These are phyloP conservation scores for Moniliophthora roreri DNA, from an alignment of 1,284 basidiomycete genomes.

Conservation along the genomic window DNA sequence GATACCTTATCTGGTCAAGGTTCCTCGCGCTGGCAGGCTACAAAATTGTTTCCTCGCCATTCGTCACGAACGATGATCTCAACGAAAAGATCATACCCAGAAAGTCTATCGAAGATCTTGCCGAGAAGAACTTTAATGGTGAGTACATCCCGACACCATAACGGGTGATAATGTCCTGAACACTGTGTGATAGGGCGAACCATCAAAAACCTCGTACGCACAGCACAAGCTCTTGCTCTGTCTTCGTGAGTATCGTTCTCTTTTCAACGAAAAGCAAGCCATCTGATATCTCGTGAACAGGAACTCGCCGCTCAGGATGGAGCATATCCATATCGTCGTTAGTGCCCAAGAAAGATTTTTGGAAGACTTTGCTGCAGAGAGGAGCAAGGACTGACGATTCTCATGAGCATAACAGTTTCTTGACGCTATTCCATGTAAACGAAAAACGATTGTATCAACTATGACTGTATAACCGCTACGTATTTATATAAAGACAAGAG, in stretches of 20 bases:
- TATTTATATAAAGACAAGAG: too few relatives aligned
- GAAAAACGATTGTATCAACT: too few relatives aligned
- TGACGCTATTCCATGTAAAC: too few relatives aligned
- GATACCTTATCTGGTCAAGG: constrained; percentile 17
- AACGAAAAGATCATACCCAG: not conserved
- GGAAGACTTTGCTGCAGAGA: constrained; percentile 10
- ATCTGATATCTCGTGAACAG: not conserved
- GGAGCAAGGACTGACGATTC: too few relatives aligned
- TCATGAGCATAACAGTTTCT: too few relatives aligned
- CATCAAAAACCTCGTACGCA: constrained; percentile 15
- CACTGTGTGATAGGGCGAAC: constrained; percentile 8
- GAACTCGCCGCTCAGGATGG: not conserved
- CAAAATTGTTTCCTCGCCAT: not conserved
- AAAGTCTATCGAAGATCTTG: constrained; percentile 7
- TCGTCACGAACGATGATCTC: not conserved
- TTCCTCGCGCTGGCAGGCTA: constrained; percentile 19
- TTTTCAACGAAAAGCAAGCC: not conserved
- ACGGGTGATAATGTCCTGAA: not conserved
- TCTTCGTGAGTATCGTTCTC: constrained; percentile 1
- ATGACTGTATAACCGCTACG: too few relatives aligned
- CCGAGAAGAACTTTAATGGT: constrained; percentile 14
- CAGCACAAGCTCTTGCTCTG: constrained; percentile 13
- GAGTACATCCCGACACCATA: not conserved
- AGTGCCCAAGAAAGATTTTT: constrained; percentile 14
- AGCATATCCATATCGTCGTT: constrained; percentile 13